phyloP scores from a whole-genome alignment of 1,139 yeast species.

The Debaryomycetaceae sp. region DNA sequence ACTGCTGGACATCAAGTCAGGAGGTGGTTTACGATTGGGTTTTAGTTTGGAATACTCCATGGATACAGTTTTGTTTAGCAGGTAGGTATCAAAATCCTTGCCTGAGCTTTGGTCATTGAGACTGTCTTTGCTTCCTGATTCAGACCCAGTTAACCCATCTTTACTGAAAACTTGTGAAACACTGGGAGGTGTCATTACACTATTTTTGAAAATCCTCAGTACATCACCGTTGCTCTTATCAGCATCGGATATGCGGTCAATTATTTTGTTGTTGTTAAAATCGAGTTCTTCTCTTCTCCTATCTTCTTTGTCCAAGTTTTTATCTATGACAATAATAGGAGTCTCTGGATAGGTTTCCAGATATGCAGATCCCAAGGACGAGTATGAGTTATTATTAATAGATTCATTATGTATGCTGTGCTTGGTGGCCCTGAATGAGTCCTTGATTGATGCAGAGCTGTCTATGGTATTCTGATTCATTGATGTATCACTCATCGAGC shows the following conservation, averaged over 20 bases:
- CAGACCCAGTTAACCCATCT: not conserved
- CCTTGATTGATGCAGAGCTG: conserved; percentile 6
- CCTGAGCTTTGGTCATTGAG: not conserved
- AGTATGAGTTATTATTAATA: conserved; percentile 6
- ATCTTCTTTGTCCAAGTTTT: not conserved
- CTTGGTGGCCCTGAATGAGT: not conserved
- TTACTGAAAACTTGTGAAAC: not conserved
- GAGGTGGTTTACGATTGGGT: conserved; percentile 28
- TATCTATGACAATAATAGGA: conserved; percentile 2
- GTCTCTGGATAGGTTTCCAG: conserved; percentile 7
- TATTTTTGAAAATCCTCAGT: not conserved
- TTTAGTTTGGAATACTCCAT: conserved; percentile 3
- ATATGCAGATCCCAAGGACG: conserved; percentile 14
- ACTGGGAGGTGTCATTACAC: not conserved
- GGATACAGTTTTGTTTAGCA: not conserved
- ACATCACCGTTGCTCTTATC: not conserved
- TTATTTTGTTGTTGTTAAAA: too few relatives aligned
- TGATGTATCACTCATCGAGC: not conserved
- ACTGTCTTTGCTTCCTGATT: not conserved
- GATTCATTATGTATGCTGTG: not conserved
- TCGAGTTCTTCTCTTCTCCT: conserved; percentile 2
- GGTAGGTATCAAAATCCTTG: not conserved
- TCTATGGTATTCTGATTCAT: conserved; percentile 4
- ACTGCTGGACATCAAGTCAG: conserved; percentile 7
- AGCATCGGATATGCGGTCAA: not conserved